Evolutionary conservation across 305 asterid genomes (phyloP), one percentile per base, ranked within the genome.

Genomic region (Andrographis paniculata): DNA sequence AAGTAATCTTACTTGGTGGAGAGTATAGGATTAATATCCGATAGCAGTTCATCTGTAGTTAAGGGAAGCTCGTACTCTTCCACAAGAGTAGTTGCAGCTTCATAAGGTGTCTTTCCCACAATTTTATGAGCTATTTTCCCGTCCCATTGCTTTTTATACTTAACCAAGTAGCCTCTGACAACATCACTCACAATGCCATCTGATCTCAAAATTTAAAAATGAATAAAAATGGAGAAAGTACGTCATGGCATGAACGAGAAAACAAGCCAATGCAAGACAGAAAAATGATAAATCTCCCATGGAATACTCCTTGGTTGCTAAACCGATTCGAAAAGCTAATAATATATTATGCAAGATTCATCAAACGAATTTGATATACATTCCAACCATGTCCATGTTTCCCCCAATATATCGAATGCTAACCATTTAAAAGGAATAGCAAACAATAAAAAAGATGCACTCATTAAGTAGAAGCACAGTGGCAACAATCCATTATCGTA

Each of bases 141-240:
- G 57, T 89, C 91, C 97, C 94, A 89, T 58, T 82, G 74, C 77
- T 89, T 85, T 45, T 86, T 94, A 60, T 76, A 66, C 70, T 80
- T 85, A 48, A 65, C 76, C 73, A 89, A 70, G 72, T 71, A 75
- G 60, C 50, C 55, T 63, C 64, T 85, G 66, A 89, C 35, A 47
- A 82, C 62, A 60, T 78, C 82, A 44, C 45, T 71, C 59, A 82
- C 93, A 53, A 78, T 56, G 58, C 85, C 91, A 76, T 89, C 94
- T 89, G 80, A 63, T 44, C 46, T 63, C 2, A 14, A 4, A 24
- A 24, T 28, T 63, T 18, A 63, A 24, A 61, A 61, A 16, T 28
- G 60, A 16, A 63, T 22, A 42, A 38, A 20, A 45, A 45, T 20
- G 47, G 20, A 54, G 56, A 22, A n/a, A 14, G 17, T 56, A 36